Evolutionary conservation across 2,329 filamentous ascomycete genomes (phyloP), one percentile per base, ranked within the genome.

Genomic region (Colletotrichum sp.): DNA sequence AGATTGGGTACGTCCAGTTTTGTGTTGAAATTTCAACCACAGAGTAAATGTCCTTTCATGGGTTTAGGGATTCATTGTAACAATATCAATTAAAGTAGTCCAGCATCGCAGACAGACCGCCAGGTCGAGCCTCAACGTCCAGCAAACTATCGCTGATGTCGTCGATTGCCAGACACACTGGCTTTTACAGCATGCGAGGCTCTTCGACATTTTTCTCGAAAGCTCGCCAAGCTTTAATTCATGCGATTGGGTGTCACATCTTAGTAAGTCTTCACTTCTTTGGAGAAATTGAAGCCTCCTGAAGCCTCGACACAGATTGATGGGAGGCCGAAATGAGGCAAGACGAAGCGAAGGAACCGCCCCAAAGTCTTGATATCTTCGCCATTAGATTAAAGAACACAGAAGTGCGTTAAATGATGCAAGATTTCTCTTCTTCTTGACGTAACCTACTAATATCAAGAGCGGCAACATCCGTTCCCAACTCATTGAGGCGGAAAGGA

Each of bases 331-430:
- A n/a, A 32, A 32, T 12, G 13, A 21, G n/a, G 43, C 43, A 48
- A 48, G n/a, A 48, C 2, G 43, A 48, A 52, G 43, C 43, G 43
- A 52, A 52, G 43, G 2, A 21, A 21, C n/a, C 43, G 6, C n/a
- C n/a, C 1, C n/a, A 13, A 52, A 21, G 10, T 52, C n/a, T 21
- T n/a, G 0, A 1, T 1, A 1, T 13, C n/a, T 13, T 13, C 12
- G 9, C 1, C 10, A 13, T 18, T 4, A 13, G 43, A 21, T 52
- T 21, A n/a, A 48, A 7, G 12, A 52, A 4, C 6, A 52, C 43
- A 21, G 1, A 52, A 52, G 10, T 21, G 43, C n/a, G 6, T 4
- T 3, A 0, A 21, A 0, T 52, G n/a, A 21, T 52, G 10, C 43
- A 24, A 0, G 10, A 13, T 21, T 7, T 9, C 6, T 3, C n/a